Evolutionary conservation across 83 land plant species (phyloP), one percentile per base, ranked within the genome.

Genomic region (Thuja plicata): DNA sequence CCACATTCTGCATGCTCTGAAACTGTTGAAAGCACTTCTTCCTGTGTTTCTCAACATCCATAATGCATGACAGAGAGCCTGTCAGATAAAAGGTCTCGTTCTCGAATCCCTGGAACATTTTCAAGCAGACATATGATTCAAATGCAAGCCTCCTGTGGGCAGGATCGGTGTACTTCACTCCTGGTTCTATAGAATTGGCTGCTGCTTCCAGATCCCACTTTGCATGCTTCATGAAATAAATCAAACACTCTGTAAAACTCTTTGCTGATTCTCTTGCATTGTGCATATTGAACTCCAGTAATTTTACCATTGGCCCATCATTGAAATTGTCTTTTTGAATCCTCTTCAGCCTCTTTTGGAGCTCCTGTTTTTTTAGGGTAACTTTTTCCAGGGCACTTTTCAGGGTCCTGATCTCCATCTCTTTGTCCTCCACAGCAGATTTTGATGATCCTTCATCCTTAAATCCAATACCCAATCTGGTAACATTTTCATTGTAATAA

Each of bases 151-250:
- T 80, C 45, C 80, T 90, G 89, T 95, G 94, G 74, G 89, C 91
- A 9, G 88, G 84, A 71, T 92, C 94, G 52, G 92, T 88, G 88
- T 95, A 97, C 16, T 73, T 82, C 60, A 95, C 84, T 35, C 90
- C 93, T 24, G 92, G 91, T 88, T 97, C 89, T 78, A 97, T 92
- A 7, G 93, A 93, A 73, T 90, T 87, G 8, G 95, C 95, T 0
- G 92, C 98, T 46, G 88, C 90, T 74, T 92, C 95, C 89, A 96
- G 87, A 89, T 97, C 95, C 99, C 97, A 97, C 80, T 90, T 88
- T 8, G 92, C 92, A 60, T 37, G 84, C 85, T 89, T 94, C 96
- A 97, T 94, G 87, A 91, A 87, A 30, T 89, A 89, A 34, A 95
- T 88, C 89, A 96, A 86, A 27, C 90, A 12, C 88, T 89, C 92